Percentiles rank a stretch among this genome's conserved stretches.
Evolutionary conservation across 371 early-diverging fungal genomes (phyloP).

Genomic region (Mortierella sp.): DNA sequence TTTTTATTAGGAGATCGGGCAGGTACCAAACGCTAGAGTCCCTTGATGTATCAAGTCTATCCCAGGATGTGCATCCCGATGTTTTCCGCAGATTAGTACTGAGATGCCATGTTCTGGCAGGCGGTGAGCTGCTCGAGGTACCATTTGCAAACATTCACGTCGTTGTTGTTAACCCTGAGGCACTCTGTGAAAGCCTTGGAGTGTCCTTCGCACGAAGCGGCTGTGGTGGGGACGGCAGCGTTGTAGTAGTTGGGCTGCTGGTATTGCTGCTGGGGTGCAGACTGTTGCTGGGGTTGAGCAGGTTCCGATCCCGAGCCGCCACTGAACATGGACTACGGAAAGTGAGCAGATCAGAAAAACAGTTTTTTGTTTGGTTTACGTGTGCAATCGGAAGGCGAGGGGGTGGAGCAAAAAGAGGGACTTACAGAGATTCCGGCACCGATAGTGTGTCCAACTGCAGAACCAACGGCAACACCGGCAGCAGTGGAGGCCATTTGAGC

Average conservation of each 20-base stretch:
- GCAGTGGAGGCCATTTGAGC: constrained; percentile 85
- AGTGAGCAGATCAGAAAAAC: not conserved
- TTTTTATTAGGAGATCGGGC: too few relatives aligned
- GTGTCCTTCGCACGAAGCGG: constrained; percentile 81
- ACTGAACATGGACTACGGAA: constrained; percentile 49
- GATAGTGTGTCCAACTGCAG: constrained; percentile 81
- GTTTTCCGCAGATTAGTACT: constrained; percentile 53
- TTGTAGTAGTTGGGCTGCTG: constrained; percentile 63
- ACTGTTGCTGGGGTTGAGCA: constrained; percentile 43
- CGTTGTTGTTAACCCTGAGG: constrained; percentile 82
- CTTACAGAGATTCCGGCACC: constrained; percentile 63
- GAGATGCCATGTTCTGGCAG: constrained; percentile 79
- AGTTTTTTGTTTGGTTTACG: constrained; percentile 1
- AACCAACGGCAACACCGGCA: constrained; percentile 93
- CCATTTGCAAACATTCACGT: constrained; percentile 85
- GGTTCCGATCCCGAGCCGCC: constrained; percentile 45
- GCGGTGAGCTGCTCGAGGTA: constrained; percentile 90
- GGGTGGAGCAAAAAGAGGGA: not conserved
- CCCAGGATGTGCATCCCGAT: too few relatives aligned
- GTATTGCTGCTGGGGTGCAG: constrained; percentile 54
- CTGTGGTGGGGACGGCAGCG: constrained; percentile 55
- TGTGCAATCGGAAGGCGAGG: not conserved
- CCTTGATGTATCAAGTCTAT: too few relatives aligned
- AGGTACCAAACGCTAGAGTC: too few relatives aligned
- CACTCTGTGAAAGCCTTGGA: constrained; percentile 88